Conservation (phyloP, 768 basidiomycete species). For the Mycena maculata region DNA sequence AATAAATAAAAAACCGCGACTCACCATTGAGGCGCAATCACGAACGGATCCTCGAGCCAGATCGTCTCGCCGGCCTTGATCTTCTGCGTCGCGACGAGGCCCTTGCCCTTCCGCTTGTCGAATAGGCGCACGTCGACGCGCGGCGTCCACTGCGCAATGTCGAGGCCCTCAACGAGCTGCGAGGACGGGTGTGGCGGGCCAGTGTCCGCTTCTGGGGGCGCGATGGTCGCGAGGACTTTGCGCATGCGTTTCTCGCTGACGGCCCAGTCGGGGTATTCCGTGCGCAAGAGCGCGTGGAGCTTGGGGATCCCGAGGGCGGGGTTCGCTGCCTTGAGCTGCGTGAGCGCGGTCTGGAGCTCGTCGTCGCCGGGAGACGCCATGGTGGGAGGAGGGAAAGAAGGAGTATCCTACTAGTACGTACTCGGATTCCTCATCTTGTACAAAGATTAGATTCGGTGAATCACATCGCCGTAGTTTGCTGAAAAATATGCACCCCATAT, state of each 20-base stretch:
- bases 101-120: conserved; percentile 81
- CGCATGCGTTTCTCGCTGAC: conserved; percentile 88
- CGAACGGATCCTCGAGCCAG: conserved; percentile 89
- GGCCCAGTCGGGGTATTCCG: conserved; percentile 33
- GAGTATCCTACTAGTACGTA: no score
- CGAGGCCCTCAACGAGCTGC: conserved; percentile 67
- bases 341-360: conserved; percentile 67
- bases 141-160: conserved; percentile 69
- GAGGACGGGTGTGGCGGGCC: conserved; percentile 34
- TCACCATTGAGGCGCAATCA: conserved; percentile 86
- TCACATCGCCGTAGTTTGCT: no score
- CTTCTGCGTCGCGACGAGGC: conserved; percentile 75
- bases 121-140: conserved; percentile 79
- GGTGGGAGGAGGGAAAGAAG: neutral
- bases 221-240: conserved; percentile 65
- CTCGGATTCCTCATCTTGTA: no score
- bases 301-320: conserved; percentile 48
- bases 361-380: conserved; percentile 65
- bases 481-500: no score
- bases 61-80: conserved; percentile 79
- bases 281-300: neutral
- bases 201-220: conserved; percentile 18
- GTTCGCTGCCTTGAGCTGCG: conserved; percentile 64
- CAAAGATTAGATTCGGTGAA: no score
- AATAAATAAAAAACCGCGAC: conserved; percentile 15